A percentile compares a stretch with the other conserved stretches of the same genome.
Conservation (phyloP, 2,329 filamentous ascomycete species). For the Colletotrichum cuscutae region DNA sequence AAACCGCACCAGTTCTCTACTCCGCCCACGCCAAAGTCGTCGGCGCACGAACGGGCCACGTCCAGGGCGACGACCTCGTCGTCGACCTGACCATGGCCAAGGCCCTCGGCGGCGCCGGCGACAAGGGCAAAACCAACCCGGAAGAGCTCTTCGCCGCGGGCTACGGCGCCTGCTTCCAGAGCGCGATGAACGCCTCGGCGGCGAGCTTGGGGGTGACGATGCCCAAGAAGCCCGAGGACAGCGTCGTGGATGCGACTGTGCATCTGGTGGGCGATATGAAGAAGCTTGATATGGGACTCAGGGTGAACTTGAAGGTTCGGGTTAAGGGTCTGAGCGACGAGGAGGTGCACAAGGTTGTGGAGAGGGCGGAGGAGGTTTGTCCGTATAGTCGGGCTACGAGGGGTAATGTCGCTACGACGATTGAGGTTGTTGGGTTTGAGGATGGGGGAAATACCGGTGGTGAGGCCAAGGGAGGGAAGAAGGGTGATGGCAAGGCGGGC, state of each 20-base stretch:
- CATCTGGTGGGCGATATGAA: constrained; percentile 57
- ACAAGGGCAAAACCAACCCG: constrained; percentile 54
- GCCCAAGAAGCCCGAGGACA: constrained; percentile 48
- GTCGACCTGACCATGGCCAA: constrained; percentile 55
- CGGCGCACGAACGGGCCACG: constrained; percentile 47
- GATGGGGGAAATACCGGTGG: not conserved
- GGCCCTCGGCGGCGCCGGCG: constrained; percentile 51
- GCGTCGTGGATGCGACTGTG: constrained; percentile 52
- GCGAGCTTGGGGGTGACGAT: constrained; percentile 51
- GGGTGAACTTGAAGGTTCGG: constrained; percentile 54
- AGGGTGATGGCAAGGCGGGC: not conserved
- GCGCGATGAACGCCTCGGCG: constrained; percentile 56
- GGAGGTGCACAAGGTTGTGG: constrained; percentile 41
- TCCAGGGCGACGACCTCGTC: constrained; percentile 42
- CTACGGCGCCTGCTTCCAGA: constrained; percentile 59
- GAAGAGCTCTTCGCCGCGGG: constrained; percentile 60
- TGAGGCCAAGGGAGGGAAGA: no score
- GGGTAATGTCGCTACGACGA: constrained; percentile 41
- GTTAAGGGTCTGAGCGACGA: constrained; percentile 41
- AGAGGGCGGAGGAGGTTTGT: constrained; percentile 41
- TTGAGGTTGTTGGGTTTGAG: constrained; percentile 37
- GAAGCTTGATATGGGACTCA: constrained; percentile 53
- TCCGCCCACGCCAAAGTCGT: constrained; percentile 49
- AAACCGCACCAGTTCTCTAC: constrained; percentile 50
- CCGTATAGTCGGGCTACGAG: constrained; percentile 42